Conservation (phyloP, 495 filamentous ascomycete genomes). For the Penicillium soppii region DNA sequence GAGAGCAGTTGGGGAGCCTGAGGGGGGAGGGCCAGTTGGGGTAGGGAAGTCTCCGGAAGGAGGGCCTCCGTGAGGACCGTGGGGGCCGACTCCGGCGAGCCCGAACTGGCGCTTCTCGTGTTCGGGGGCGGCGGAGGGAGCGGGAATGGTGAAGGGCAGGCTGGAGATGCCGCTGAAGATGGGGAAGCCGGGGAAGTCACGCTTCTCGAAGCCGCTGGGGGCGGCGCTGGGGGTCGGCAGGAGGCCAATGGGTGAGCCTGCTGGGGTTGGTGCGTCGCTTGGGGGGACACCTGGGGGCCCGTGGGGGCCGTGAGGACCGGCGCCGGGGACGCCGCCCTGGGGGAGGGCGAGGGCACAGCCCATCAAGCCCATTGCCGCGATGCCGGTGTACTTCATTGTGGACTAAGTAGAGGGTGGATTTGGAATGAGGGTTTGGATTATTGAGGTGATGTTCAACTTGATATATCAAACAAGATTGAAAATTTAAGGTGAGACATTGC, state of each 20-base stretch:
- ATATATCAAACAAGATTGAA: slow-evolving; percentile 5
- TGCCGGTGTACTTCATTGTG: slow-evolving; percentile 23
- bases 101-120: neutral
- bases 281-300: neutral
- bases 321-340: slow-evolving; percentile 6
- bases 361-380: slow-evolving; percentile 25
- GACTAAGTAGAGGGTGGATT: too few relatives aligned
- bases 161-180: neutral
- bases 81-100: too few relatives aligned
- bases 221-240: neutral
- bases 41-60: neutral
- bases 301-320: slow-evolving; percentile 1
- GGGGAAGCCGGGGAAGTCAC: neutral
- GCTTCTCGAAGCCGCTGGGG: neutral
- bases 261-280: neutral
- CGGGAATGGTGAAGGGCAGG: neutral
- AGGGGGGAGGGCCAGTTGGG: too few relatives aligned
- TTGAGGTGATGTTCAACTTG: too few relatives aligned
- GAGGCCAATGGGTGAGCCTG: neutral
- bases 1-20: neutral
- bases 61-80: neutral
- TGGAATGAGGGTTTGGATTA: neutral
- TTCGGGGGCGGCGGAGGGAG: neutral
- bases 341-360: slow-evolving; percentile 29
- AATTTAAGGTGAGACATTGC: neutral